phyloP scores from a whole-genome alignment of 2,329 filamentous ascomycete genomes.

The Ophiostoma piceae region DNA sequence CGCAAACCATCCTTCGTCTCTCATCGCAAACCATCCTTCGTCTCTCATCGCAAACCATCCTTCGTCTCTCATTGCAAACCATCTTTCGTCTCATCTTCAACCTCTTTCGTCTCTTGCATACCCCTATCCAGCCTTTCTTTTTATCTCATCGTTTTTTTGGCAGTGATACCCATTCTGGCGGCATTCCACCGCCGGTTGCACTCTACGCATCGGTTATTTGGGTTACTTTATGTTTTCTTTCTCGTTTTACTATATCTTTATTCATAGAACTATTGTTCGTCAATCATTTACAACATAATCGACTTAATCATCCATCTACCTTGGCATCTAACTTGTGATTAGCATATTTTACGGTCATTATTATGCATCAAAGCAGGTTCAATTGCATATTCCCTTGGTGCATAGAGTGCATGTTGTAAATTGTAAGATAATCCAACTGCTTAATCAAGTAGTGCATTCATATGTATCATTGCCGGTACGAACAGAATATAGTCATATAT shows the following conservation, averaged over 20 bases:
- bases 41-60: neutral
- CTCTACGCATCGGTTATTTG: neutral
- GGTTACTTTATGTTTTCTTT: neutral
- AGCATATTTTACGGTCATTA: too few species aligned
- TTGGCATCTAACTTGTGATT: too few species aligned
- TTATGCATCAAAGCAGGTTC: too few species aligned
- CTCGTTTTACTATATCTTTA: neutral
- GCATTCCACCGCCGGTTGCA: neutral
- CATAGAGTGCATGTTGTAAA: too few species aligned
- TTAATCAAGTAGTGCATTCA: too few species aligned
- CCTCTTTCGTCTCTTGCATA: neutral
- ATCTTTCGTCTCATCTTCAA: too few species aligned
- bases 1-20: too few species aligned
- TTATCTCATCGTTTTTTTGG: neutral
- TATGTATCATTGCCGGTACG: too few species aligned
- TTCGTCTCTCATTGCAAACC: neutral
- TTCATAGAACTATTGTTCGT: neutral
- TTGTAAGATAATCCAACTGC: too few species aligned
- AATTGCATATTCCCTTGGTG: too few species aligned
- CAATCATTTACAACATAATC: neutral
- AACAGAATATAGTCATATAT: neutral
- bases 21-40: neutral
- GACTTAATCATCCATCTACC: too few species aligned
- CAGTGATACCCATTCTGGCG: neutral
- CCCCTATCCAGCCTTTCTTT: neutral